Base-by-base conservation (phyloP, 2,329 filamentous ascomycete species). In the Colletotrichum cereale region DNA sequence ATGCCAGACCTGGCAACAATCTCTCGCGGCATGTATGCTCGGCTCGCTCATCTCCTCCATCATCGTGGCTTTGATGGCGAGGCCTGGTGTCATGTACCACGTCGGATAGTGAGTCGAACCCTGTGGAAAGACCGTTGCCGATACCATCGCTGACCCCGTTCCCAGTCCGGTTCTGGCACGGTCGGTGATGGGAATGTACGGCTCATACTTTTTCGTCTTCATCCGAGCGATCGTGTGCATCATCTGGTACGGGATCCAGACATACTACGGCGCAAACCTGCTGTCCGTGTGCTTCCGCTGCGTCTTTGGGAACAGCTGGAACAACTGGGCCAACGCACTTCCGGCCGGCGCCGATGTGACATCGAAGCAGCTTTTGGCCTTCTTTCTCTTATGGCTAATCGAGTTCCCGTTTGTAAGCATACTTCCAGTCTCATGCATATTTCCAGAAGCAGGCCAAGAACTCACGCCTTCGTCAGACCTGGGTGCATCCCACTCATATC, bases 111-210 rank as follows among this genome's bases (percentile, higher is more conserved):
- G 47, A 55, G 75, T 74, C 6, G 0, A 24, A 24, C 1, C 16
- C n/a, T 21, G 24, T 26, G 7, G 10, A 8, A 53, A 8, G 2
- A 10, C 8, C 12, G 1, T 10, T 5, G 10, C 1, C 12, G 0
- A 5, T 1, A 12, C 5, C 0, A 21, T 7, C 5, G 4, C 60
- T 75, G n/a, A 75, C 50, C 0, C 2, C 18, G 11, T 2, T 3
- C 24, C 29, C 10, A 75, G 74, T 72, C 80, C 82, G 16, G 78
- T 84, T 14, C 79, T 82, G 36, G 80, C 78, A 57, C 77, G 82
- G 18, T 78, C 79, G 0, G 77, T 80, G 29, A 82, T 82, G 80
- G 82, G 82, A 21, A 82, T 82, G 75, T 84, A 81, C 77, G 82
- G 82, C n/a, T 79, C 81, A 2, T 82, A 82, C 71, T 82, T 84